A percentile compares a stretch with the other conserved stretches of the same genome.
Evolutionary conservation across 2,329 filamentous ascomycete species (phyloP).

Genomic region (Talaromyces marneffei): DNA sequence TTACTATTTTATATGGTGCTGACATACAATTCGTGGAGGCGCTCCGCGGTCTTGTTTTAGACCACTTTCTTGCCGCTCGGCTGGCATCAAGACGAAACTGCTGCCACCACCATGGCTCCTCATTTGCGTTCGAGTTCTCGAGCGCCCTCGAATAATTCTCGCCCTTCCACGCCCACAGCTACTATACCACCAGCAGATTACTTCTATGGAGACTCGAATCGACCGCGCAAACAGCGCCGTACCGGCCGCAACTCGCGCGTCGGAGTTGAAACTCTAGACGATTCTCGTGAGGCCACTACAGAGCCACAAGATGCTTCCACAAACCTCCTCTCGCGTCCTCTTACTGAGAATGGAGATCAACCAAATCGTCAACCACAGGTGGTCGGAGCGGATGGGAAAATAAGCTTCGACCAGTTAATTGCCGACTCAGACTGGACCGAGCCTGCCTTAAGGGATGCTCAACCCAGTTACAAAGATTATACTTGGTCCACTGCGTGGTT

Average conservation of each 20-base stretch:
- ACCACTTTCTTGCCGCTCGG: constrained; percentile 5
- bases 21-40: constrained; percentile 19
- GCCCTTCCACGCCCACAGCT: constrained; percentile 28
- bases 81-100: background rate
- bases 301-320: constrained; percentile 5
- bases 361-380: background rate
- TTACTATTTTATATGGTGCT: background rate
- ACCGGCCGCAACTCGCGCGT: constrained; percentile 26
- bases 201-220: constrained; percentile 25
- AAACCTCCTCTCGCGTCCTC: background rate
- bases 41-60: constrained; percentile 9
- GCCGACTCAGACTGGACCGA: constrained; percentile 46
- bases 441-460: constrained; percentile 48
- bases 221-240: constrained; percentile 30
- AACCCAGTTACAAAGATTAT: constrained; percentile 70
- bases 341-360: constrained; percentile 2
- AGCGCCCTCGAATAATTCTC: constrained; percentile 26
- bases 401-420: constrained; percentile 13
- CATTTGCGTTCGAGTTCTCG: constrained; percentile 32
- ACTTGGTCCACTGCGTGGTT: constrained; percentile 52
- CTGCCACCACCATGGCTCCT: constrained; percentile 26
- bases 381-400: constrained; percentile 6
- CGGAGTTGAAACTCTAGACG: constrained; percentile 18
- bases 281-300: constrained; percentile 13
- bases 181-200: constrained; percentile 18